Conservation (phyloP, 805 yeast species). For the Candida pseudofarinosa region DNA sequence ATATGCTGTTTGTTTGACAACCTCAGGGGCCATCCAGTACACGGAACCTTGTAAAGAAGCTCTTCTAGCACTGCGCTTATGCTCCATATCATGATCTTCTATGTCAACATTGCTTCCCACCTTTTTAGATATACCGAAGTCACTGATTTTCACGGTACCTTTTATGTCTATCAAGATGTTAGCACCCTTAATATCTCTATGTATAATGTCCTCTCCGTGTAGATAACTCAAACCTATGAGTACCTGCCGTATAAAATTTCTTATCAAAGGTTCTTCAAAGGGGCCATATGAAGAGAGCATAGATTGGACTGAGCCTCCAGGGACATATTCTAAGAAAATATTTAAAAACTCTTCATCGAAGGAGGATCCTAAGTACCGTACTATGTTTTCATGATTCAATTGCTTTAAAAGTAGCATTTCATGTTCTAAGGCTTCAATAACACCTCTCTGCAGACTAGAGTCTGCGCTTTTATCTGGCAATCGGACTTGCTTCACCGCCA, state of each 20-base stretch:
- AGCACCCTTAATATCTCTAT: slow-evolving; percentile 87
- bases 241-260: slow-evolving; percentile 72
- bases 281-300: slow-evolving; percentile 73
- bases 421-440: slow-evolving; percentile 77
- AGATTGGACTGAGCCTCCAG: slow-evolving; percentile 54
- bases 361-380: slow-evolving; percentile 85
- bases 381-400: slow-evolving; percentile 87
- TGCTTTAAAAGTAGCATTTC: slow-evolving; percentile 77
- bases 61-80: slow-evolving; percentile 42
- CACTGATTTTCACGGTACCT: slow-evolving; percentile 80
- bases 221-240: slow-evolving; percentile 69
- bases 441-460: slow-evolving; percentile 32
- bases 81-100: slow-evolving; percentile 11
- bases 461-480: slow-evolving; percentile 44
- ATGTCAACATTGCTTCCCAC: slow-evolving; percentile 24
- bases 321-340: slow-evolving; percentile 68
- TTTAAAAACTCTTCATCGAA: slow-evolving; percentile 67
- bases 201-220: slow-evolving; percentile 73
- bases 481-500: slow-evolving; percentile 96
- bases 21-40: slow-evolving; percentile 99
- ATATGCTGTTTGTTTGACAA: slow-evolving; percentile 86
- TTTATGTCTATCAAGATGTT: slow-evolving; percentile 76
- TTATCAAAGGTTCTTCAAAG: slow-evolving; percentile 70
- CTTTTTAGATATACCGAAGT: slow-evolving; percentile 72
- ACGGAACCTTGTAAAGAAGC: slow-evolving; percentile 90